Evolutionary conservation across 352 stramenopile genomes (phyloP).

Genomic region (Detonula confervacea): DNA sequence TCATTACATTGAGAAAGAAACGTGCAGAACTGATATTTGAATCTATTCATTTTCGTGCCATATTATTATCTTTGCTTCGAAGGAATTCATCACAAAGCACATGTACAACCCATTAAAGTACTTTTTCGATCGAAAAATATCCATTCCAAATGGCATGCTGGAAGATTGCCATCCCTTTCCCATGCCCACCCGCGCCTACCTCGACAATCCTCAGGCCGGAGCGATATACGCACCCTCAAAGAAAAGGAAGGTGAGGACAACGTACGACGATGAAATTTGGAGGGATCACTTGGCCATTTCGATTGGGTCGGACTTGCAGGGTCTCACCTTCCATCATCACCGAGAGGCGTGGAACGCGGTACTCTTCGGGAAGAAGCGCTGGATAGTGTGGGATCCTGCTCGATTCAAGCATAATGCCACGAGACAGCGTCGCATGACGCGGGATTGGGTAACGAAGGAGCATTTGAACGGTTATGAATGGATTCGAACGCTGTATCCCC

Average conservation of each 20-base stretch:
- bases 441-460: constrained; percentile 24
- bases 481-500: constrained; percentile 48
- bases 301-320: constrained; percentile 52
- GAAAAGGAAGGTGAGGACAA: constrained; percentile 25
- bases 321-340: constrained; percentile 48
- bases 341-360: constrained; percentile 48
- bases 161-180: constrained; percentile 53
- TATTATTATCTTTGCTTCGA: too few species aligned
- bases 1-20: too few species aligned
- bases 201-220: constrained; percentile 22
- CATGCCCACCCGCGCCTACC: constrained; percentile 41
- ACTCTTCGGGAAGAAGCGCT: constrained; percentile 39
- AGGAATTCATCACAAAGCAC: constrained; percentile 60
- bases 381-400: constrained; percentile 56
- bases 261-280: constrained; percentile 40
- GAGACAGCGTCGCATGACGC: constrained; percentile 19
- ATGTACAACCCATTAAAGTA: constrained; percentile 64
- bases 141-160: constrained; percentile 48
- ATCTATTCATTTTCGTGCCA: too few species aligned
- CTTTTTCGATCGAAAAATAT: constrained; percentile 65
- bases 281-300: constrained; percentile 56
- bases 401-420: constrained; percentile 41
- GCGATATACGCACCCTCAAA: constrained; percentile 34
- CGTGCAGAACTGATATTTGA: too few species aligned
- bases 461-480: constrained; percentile 30